Evolutionary conservation across 306 rosid species (phyloP).

Genomic region (Luffa acutangula): DNA sequence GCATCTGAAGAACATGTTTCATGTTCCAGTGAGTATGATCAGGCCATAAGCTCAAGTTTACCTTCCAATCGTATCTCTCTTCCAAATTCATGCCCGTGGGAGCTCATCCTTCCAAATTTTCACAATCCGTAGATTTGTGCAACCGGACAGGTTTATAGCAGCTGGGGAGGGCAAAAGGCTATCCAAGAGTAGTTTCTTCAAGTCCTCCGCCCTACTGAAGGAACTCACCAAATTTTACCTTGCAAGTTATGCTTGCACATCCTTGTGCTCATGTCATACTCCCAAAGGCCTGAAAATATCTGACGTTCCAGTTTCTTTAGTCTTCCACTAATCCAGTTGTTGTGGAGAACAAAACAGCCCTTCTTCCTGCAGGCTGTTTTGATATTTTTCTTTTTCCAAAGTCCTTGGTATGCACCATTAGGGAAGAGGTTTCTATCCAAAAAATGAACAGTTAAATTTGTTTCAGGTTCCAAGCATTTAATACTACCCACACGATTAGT

Average conservation of each 20-base stretch:
- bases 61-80: background rate
- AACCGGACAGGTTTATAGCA: background rate
- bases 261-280: slow-evolving; percentile 66
- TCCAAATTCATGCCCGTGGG: background rate
- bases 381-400: slow-evolving; percentile 50
- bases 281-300: slow-evolving; percentile 74
- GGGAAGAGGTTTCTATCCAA: slow-evolving; percentile 83
- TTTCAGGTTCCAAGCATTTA: slow-evolving; percentile 66
- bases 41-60: background rate
- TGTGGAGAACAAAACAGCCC: slow-evolving; percentile 69
- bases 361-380: slow-evolving; percentile 41
- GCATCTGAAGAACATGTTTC: background rate
- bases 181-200: background rate
- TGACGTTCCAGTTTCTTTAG: slow-evolving; percentile 83
- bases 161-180: background rate
- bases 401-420: slow-evolving; percentile 71
- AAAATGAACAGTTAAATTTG: slow-evolving; percentile 67
- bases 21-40: background rate
- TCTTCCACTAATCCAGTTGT: slow-evolving; percentile 90
- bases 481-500: slow-evolving; percentile 44
- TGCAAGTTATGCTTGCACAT: slow-evolving; percentile 32
- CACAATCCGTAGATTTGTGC: background rate
- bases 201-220: background rate
- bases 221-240: background rate
- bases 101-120: background rate